Evolutionary conservation across 768 basidiomycete genomes (phyloP), one percentile per base, ranked within the genome.

Genomic region (Rhizopogon roseolus): DNA sequence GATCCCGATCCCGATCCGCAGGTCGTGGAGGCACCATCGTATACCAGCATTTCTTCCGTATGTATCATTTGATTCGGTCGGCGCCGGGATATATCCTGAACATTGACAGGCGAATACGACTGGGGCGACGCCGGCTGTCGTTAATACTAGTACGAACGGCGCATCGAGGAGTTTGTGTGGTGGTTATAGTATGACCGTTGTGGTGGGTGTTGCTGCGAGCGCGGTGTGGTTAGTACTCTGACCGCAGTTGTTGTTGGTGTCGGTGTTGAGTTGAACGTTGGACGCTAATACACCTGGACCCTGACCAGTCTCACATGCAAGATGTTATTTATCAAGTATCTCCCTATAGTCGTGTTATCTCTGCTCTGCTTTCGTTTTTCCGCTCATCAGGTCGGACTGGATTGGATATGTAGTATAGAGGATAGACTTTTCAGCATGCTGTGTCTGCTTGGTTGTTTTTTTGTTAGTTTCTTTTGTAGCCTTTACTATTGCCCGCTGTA

Each of bases 131-230:
- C 41, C 48, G 13, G 39, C 56, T 17, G 34, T n/a, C 6, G 27
- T 39, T 8, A 48, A 54, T 19, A 32, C 44, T 6, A 45, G 44
- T 25, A 55, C 49, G 6, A 63, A 27, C 7, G 63, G 56, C 41
- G 61, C 64, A 14, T 43, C 50, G 19, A 55, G 52, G 55, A 11
- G 13, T 27, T 27, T 60, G 19, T 22, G 45, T 16, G 48, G 54
- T 10, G 40, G 60, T 22, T 22, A 22, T 22, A 22, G 22, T 6
- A 38, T 53, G 37, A 55, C 44, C 11, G 34, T 41, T 1, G 52
- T 34, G 4, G 22, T 65, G 13, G 45, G 45, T 48, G 45, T 48
- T 19, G 45, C 11, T 1, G 32, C 34, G 45, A 48, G 45, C 8
- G 45, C 32, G 7, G 45, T 48, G 14, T 48, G 45, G 45, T 48